Base-by-base conservation (phyloP, 2,329 filamentous ascomycete species). In the Plectosphaerella sp. region DNA sequence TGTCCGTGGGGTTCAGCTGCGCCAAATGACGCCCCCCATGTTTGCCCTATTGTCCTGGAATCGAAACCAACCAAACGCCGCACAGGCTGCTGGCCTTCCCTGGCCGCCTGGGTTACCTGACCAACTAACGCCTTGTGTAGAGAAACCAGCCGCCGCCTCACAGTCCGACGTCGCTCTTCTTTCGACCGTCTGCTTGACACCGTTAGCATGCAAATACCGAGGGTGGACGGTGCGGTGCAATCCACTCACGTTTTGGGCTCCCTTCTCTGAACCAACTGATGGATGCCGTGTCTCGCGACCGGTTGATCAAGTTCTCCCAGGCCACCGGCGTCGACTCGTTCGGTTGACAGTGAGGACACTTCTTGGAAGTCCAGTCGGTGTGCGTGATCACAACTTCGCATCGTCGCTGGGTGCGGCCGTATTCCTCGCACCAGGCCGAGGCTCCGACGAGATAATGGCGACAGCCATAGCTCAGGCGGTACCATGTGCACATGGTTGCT, bases 401-500 rank as follows among this genome's bases (percentile, higher is more conserved):
- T 14, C 56, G 56, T 22, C 51, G 56, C 42, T 56, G 52, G 10
- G 56, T 54, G 47, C 52, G 54, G 35, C 54, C 53, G 54, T 57
- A 57, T 2, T 50, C 52, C 22, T 53, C 45, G 39, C 56, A 57
- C 56, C 56, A 57, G 42, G 54, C 50, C 6, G 54, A 51, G 33
- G 56, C 56, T 50, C 56, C 54, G 4, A 52, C 54, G 22, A 57
- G 53, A 50, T 56, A 51, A 33, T 57, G 56, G 47, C 56, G 47
- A 46, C 56, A 57, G 45, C 52, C 56, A n/a, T 52, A 57, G 48
- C 56, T 55, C 41, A 54, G 56, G 16, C 56, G 56, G 50, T 54
- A 57, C 56, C 56, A 57, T 39, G 56, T 50, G 50, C 56, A 57
- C 56, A 57, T 57, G 18, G 35, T 49, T 24, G 39, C 28, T 33